Evolutionary conservation across 495 filamentous ascomycete genomes (phyloP).

Genomic region (Penicillium silybi): DNA sequence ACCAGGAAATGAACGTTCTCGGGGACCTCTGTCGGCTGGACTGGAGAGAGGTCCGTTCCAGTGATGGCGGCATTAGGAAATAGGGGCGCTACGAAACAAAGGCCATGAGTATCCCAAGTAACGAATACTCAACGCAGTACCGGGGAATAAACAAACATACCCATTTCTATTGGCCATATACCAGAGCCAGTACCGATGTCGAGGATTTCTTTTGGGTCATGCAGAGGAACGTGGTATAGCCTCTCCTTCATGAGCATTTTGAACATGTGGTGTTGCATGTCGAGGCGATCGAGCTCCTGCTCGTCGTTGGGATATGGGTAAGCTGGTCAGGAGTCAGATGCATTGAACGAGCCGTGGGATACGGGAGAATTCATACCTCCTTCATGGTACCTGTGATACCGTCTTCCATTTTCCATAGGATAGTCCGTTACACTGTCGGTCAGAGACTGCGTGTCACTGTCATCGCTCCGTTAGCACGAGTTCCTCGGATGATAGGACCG

Average conservation of each 20-base stretch:
- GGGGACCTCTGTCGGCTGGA: conserved; percentile 56
- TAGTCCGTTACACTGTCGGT: conserved; percentile 50
- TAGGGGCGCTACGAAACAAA: conserved; percentile 31
- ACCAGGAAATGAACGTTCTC: conserved; percentile 59
- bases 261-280: conserved; percentile 60
- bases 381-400: conserved; percentile 56
- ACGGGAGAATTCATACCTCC: conserved; percentile 38
- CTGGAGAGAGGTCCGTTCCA: conserved; percentile 61
- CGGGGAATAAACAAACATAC: conserved; percentile 22
- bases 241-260: conserved; percentile 49
- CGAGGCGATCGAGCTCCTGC: conserved; percentile 50
- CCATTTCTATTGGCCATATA: conserved; percentile 68
- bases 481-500: neutral
- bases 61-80: conserved; percentile 55
- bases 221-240: conserved; percentile 57
- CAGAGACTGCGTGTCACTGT: conserved; percentile 47
- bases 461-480: conserved; percentile 4
- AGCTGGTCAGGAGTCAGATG: conserved; percentile 26
- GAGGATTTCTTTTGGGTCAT: conserved; percentile 53
- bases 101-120: neutral
- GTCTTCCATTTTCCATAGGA: conserved; percentile 52
- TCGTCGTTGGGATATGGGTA: conserved; percentile 59
- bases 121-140: conserved; percentile 18
- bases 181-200: conserved; percentile 70
- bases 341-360: neutral